Evolutionary conservation across 192 early-diverging fungal genomes (phyloP), one percentile per base, ranked within the genome.

Genomic region (Chytriomyces sp.): DNA sequence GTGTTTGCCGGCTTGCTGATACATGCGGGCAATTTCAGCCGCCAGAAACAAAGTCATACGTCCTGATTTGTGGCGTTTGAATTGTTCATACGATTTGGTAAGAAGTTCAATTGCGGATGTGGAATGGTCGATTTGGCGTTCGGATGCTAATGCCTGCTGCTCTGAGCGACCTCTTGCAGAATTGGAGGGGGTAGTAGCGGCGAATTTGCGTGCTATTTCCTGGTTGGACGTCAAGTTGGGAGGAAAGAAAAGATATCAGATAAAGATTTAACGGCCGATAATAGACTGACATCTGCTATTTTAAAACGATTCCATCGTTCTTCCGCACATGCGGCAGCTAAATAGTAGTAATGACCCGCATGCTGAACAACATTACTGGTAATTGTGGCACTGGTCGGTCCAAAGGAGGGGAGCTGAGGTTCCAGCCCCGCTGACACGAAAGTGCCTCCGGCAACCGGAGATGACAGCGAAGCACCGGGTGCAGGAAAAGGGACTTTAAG

Each of bases 51-150:
- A 78, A 0, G 94, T 96, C 90, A 93, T 93, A 9, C 95, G 88
- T 16, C 90, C 88, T 57, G 83, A 82, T 50, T 89, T 90, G 43
- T 91, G 79, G 60, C 85, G 82, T 76, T 95, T 95, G 77, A 96
- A 96, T 53, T 92, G 90, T 61, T 96, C 95, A 71, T 96, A 96
- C n/a, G 93, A 89, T 74, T 94, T 94, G 6, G 94, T 95, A n/a
- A 96, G 75, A 4, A 96, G 78, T 67, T 95, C 94, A 68, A 96
- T 94, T 6, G 93, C 91, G 11, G 89, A 44, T 10, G 83, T 73
- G 8, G 90, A 83, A 73, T 94, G 92, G 76, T 85, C 84, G 50
- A 77, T 57, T 1, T n/a, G 10, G 8, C 46, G 53, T 67, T 79
- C 67, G 9, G 70, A 63, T 1, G 62, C 65, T 43, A 70, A 72